phyloP scores from a whole-genome alignment of 805 yeast species.

The Lipomyces sp. region DNA sequence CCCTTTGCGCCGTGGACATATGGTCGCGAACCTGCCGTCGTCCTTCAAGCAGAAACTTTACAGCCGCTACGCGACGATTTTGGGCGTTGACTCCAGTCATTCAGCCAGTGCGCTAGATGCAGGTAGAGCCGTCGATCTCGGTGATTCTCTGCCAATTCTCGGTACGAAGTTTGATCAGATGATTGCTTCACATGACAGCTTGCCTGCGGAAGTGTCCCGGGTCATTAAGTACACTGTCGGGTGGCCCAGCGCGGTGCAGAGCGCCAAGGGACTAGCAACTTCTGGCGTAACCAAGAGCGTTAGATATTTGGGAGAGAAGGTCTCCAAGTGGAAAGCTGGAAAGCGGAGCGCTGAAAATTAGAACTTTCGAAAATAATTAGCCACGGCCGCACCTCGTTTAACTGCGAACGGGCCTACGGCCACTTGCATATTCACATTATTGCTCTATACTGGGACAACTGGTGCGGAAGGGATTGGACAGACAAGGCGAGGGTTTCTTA shows the following conservation, averaged over 20 bases:
- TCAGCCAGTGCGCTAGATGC: background rate
- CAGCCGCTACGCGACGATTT: conserved; percentile 15
- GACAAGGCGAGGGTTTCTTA: too few species aligned
- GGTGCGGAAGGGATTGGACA: too few species aligned
- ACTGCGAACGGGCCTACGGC: too few species aligned
- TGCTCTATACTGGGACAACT: too few species aligned
- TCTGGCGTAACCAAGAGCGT: conserved; percentile 76
- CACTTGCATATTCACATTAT: too few species aligned
- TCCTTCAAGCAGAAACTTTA: conserved; percentile 47
- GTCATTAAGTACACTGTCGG: conserved; percentile 57
- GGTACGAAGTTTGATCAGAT: conserved; percentile 41
- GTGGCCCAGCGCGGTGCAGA: conserved; percentile 70
- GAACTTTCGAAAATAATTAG: too few species aligned
- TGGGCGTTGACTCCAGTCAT: conserved; percentile 12
- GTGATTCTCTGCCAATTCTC: background rate
- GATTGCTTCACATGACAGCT: conserved; percentile 46
- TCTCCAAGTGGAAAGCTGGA: conserved; percentile 38
- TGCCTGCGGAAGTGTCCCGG: conserved; percentile 39
- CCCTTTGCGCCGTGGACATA: conserved; percentile 42
- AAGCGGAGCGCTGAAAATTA: too few species aligned
- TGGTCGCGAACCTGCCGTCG: conserved; percentile 49
- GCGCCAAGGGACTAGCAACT: conserved; percentile 76
- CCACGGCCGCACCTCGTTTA: too few species aligned
- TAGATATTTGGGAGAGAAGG: conserved; percentile 74
- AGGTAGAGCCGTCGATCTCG: background rate